Evolutionary conservation across 345 rosid species (phyloP).

Genomic region (Lagerstroemia speciosa): DNA sequence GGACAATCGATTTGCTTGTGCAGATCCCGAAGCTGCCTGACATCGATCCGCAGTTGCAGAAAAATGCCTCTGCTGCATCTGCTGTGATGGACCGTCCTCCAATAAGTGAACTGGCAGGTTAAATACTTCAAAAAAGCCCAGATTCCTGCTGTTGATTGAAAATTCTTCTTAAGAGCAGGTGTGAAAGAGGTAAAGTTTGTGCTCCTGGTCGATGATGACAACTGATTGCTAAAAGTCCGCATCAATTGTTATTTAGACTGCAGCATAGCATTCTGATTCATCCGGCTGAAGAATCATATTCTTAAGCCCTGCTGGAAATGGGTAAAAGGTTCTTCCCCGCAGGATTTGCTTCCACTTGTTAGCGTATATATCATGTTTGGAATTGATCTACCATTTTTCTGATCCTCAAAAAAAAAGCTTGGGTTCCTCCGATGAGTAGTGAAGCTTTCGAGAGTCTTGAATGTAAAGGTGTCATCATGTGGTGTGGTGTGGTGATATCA

Average conservation of each 20-base stretch:
- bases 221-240: not conserved
- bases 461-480: no score
- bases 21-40: conserved; percentile 95
- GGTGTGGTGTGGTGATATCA: no score
- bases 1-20: conserved; percentile 73
- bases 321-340: not conserved
- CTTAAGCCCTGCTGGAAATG: not conserved
- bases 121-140: conserved; percentile 6
- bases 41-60: conserved; percentile 53
- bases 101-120: conserved; percentile 83
- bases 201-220: not conserved
- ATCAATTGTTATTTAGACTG: not conserved
- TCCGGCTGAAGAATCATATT: not conserved
- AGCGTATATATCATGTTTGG: no score
- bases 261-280: not conserved
- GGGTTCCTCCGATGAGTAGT: no score
- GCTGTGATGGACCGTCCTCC: conserved; percentile 91
- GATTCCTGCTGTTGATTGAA: not conserved
- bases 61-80: conserved; percentile 52
- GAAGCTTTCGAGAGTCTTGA: no score
- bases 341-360: not conserved
- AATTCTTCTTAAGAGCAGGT: no score
- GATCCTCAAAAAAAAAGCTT: not conserved
- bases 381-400: not conserved
- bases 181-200: no score